Base-by-base conservation (phyloP, 805 yeast genomes). In the Zygoascus bituminiphila region DNA sequence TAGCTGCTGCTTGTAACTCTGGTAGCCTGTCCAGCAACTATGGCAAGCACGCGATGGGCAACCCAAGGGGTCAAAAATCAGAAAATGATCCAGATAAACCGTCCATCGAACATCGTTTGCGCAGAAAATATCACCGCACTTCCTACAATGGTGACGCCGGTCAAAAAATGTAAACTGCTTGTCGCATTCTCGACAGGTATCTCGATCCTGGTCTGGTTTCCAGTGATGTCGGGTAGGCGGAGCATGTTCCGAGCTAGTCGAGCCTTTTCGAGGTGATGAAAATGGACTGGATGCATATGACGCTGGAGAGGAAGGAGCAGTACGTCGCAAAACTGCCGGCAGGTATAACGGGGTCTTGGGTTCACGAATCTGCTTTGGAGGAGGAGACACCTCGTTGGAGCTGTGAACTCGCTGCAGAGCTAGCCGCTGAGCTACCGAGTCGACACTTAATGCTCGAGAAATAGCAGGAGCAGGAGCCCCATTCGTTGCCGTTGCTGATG, bases 261-360 rank as follows among this genome's bases (percentile, higher is more conserved):
- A 29, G n/a, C 10, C 15, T 6, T 29, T 29, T 39, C 20, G 9
- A 10, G 42, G 42, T 8, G 26, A 19, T 20, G 42, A 17, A 39
- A 22, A 20, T 14, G 17, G 25, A 17, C 26, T 20, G 4, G 42
- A 39, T 22, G 42, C 17, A 17, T 35, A 12, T 12, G 20, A 19
- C 17, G 14, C 39, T 9, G 39, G 39, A 9, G 41, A 40, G n/a
- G 50, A 45, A 29, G 50, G 42, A n/a, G 47, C 48, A 15, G 35
- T 15, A 38, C 75, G 74, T 55, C 86, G 75, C 46, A 89, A 70
- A 9, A 89, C 98, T 0, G 96, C 96, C 0, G 98, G 98, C 0
- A 84, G 73, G 59, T 88, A 89, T 70, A 89, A 70, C 8, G 97
- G 96, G 59, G 86, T 83, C 62, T 88, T 78, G 54, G 88, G 89